phyloP scores from a whole-genome alignment of 2,329 filamentous ascomycete genomes.

The Lasiodiplodia sp. region DNA sequence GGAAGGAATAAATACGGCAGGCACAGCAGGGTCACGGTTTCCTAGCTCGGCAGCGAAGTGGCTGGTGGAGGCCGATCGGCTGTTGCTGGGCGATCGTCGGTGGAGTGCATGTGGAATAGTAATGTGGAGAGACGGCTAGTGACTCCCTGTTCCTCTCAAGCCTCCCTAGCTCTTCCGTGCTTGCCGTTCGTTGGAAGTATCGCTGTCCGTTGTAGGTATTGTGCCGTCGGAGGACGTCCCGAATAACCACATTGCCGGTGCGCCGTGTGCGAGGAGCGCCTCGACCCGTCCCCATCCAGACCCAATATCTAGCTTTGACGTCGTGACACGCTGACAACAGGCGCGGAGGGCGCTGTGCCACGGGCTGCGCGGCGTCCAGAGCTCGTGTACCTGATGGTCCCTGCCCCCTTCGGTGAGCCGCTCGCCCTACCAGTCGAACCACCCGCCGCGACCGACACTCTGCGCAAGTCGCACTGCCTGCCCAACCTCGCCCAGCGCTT shows the following conservation, averaged over 20 bases:
- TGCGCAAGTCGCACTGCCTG: constrained; percentile 17
- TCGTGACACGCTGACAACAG: constrained; percentile 17
- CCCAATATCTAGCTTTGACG: constrained; percentile 3
- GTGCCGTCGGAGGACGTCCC: background rate
- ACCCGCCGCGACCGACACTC: background rate
- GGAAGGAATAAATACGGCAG: constrained; percentile 19
- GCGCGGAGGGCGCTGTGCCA: constrained; percentile 6
- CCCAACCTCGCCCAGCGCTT: background rate
- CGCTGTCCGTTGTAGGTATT: background rate
- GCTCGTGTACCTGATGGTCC: constrained; percentile 23
- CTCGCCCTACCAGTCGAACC: constrained; percentile 18
- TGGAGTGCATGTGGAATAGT: constrained; percentile 23
- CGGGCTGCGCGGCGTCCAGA: background rate
- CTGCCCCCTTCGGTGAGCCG: constrained; percentile 11
- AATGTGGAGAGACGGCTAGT: constrained; percentile 18
- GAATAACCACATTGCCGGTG: background rate
- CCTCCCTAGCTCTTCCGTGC: background rate
- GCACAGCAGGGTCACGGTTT: constrained; percentile 10
- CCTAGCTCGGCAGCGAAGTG: constrained; percentile 16
- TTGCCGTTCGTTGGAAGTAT: background rate
- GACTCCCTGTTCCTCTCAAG: background rate
- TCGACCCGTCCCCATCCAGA: too few species aligned
- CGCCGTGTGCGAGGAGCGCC: background rate
- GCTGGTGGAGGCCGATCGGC: constrained; percentile 27
- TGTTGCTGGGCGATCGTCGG: constrained; percentile 26